Base-by-base conservation (phyloP, 495 filamentous ascomycete genomes). In the Bathelium albidoporum region DNA sequence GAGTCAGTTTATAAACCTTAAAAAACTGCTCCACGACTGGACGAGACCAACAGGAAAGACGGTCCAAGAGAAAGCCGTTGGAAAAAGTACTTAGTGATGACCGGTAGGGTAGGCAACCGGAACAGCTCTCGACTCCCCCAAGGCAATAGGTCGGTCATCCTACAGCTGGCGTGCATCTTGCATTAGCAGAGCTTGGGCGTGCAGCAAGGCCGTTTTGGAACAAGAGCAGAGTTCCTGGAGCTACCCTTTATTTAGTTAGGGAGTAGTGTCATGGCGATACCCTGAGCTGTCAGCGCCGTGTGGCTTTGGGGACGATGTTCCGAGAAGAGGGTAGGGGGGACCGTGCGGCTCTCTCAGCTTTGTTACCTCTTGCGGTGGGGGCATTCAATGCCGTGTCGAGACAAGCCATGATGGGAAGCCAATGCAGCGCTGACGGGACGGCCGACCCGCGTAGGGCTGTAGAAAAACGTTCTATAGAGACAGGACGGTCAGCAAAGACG, bases 141-240 rank as follows among this genome's bases (percentile, higher is more conserved):
- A 55, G 49, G 49, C 49, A 55, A 55, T 55, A 29, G 49, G 49
- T 11, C 49, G 24, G 49, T 55, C 49, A 55, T 55, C 49, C 49
- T 29, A 24, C 49, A 55, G 22, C 49, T 55, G 24, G 49, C 49
- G 9, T 55, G 49, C 4, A 55, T 55, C 49, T 55, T 55, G 49
- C 49, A 55, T 55, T 55, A 55, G 49, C 49, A 55, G 24, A 55
- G 49, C 49, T 55, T 9, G 49, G 49, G 49, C 49, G 49, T 55
- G 49, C 49, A 55, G 22, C 49, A 29, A 55, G 49, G 49, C 24
- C 49, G 49, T 55, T 55, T 55, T 26, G 49, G 49, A 55, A 28
- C 24, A 26, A 55, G n/a, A 55, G 20, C 29, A 12, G 49, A 55
- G 49, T 55, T 55, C 49, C 49, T 55, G 49, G 24, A 29, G 20